Percentiles rank a stretch among this genome's conserved stretches.
Evolutionary conservation across 768 basidiomycete species (phyloP).

Genomic region (Termitomyces sp.): DNA sequence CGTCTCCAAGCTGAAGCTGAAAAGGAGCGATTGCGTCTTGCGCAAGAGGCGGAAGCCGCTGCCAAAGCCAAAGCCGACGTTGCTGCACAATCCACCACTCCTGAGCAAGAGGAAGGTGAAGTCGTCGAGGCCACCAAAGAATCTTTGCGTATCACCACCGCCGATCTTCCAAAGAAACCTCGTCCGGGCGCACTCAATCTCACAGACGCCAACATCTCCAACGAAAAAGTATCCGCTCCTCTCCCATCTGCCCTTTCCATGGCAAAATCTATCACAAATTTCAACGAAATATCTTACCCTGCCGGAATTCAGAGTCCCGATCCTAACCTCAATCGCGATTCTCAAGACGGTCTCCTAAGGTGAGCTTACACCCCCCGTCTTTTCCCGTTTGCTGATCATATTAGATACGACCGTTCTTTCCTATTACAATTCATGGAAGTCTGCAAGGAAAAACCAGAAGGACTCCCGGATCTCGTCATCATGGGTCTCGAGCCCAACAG

Average conservation of each 20-base stretch:
- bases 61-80: conserved; percentile 31
- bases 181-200: conserved; percentile 77
- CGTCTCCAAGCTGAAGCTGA: conserved; percentile 35
- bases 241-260: conserved; percentile 69
- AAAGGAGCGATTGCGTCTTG: conserved; percentile 26
- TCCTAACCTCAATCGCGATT: conserved; percentile 85
- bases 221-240: conserved; percentile 27
- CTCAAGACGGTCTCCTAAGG: conserved; percentile 88
- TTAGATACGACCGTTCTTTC: conserved; percentile 95
- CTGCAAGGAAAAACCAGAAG: conserved; percentile 93
- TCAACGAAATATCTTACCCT: conserved; percentile 74
- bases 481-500: conserved; percentile 79
- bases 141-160: conserved; percentile 63
- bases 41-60: conserved; percentile 30
- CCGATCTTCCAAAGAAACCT: conserved; percentile 34
- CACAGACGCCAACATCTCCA: conserved; percentile 39
- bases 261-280: conserved; percentile 81
- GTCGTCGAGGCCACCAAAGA: too few relatives aligned
- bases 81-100: conserved; percentile 11
- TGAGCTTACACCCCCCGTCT: conserved; percentile 19
- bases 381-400: too few relatives aligned
- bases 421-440: conserved; percentile 92
- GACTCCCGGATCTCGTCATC: conserved; percentile 82
- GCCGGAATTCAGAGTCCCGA: conserved; percentile 82
- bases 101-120: background rate